A percentile compares a stretch with the other conserved stretches of the same genome.
Evolutionary conservation across 176 grass and related monocot species (phyloP).

Genomic region (Oryza coarctata): DNA sequence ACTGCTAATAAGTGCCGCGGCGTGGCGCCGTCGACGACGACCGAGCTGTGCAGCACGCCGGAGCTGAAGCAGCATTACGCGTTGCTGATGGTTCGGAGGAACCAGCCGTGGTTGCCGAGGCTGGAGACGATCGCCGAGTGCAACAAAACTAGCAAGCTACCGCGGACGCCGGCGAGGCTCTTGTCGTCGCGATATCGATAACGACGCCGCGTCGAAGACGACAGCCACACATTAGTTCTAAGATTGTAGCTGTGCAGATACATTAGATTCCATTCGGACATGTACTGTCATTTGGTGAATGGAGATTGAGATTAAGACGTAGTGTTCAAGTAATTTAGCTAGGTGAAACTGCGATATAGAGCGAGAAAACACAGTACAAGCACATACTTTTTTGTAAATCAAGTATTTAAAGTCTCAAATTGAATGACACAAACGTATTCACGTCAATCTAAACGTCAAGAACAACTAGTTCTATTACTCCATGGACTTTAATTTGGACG

Average conservation of each 20-base stretch:
- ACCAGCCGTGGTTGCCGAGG: slow-evolving; percentile 54
- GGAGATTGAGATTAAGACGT: neutral
- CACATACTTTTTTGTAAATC: neutral
- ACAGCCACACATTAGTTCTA: neutral
- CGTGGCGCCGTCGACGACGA: neutral
- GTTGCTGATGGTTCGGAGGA: slow-evolving; percentile 49
- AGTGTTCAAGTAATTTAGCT: neutral
- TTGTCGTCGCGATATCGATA: slow-evolving; percentile 31
- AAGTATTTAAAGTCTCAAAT: neutral
- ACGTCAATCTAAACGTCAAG: too few species aligned
- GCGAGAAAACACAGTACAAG: neutral
- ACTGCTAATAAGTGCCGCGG: neutral
- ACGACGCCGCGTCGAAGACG: neutral
- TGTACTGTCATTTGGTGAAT: neutral
- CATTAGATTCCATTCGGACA: neutral
- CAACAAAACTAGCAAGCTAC: slow-evolving; percentile 15
- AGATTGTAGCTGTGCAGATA: neutral
- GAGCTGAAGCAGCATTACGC: slow-evolving; percentile 84
- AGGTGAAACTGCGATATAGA: neutral
- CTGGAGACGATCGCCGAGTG: slow-evolving; percentile 74
- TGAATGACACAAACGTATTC: neutral
- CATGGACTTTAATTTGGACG: too few species aligned
- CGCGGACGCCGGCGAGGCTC: slow-evolving; percentile 18
- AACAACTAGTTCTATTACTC: too few species aligned
- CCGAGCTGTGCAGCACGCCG: slow-evolving; percentile 62